Base-by-base conservation (phyloP, 1,139 yeast species). In the Cylindricascospora bacillispora region DNA sequence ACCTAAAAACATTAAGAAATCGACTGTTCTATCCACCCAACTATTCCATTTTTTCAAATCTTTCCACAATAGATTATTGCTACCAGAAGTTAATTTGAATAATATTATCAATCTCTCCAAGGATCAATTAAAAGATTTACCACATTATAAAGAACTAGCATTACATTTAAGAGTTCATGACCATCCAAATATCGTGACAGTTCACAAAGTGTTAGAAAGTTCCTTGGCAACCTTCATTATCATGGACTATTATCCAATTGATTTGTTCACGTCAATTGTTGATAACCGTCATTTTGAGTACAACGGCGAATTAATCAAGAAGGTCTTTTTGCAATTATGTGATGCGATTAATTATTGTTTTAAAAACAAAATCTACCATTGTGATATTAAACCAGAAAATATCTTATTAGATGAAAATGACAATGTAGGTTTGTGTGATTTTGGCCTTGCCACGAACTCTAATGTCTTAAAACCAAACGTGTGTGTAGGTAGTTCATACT, bases 341-440 rank as follows among this genome's bases (percentile, higher is more conserved):
- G 83, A 79, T 36, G 93, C 77, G 1, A 62, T 86, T 22, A 62
- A 66, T 25, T 76, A 73, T 54, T 79, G 93, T 49, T 83, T 79
- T 44, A 59, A 66, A 11, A 61, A 65, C 26, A 70, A 73, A 19
- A 69, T 86, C 6, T 85, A 69, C 47, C 95, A 85, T 51, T 83
- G 95, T 55, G 95, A 85, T 53, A 66, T 85, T 44, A 83, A 85
- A 55, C 95, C 95, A 1, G 95, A 86, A 54, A 86, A 86, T 52
- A 67, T 85, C 29, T 62, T 85, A 59, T 66, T 75, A 31, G 69
- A 73, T 35, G 58, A 67, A 33, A 81, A 82, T 29, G 56, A 70
- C 15, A 65, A 64, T 25, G 57, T 83, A 19, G 67, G 71, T 14
- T 57, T 85, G 27, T 86, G 89, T 23, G 95, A 85, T 54, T 85